Evolutionary conservation across 2,329 filamentous ascomycete species (phyloP), one percentile per base, ranked within the genome.

Genomic region (Aspergillus aculeatus): DNA sequence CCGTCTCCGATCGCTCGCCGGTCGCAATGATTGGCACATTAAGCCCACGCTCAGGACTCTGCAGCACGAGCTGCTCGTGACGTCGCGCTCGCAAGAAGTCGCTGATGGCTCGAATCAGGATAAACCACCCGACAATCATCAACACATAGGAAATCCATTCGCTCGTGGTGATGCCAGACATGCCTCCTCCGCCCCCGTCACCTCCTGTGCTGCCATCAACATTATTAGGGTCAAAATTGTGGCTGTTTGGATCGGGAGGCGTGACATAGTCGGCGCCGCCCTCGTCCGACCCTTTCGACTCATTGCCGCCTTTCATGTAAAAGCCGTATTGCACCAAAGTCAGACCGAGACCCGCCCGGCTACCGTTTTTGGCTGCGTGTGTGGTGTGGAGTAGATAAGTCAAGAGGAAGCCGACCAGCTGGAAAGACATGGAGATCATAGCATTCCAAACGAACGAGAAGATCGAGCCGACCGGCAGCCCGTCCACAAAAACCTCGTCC

Each of bases 91-190:
- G 86, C 63, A 98, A 78, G 73, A 95, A 99, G 73, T 98, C 93
- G 68, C 89, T 92, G 19, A 96, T 87, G n/a, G 92, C 89, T 76
- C 93, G 86, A 72, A 99, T 98, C 63, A 99, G 81, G 63, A 99
- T 92, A 72, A 98, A 98, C 95, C 95, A 99, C 5, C 95, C 95
- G 1, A 96, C 89, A 71, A 99, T 91, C 95, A 99, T 99, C 51
- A 99, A 78, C 16, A 90, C 82, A 70, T 98, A 99, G 11, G 92
- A 91, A 64, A 96, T 81, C 91, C 91, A 97, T 73, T 98, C 93
- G 64, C 84, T 89, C 54, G 88, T 89, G 5, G 83, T 85, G 47
- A 96, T 85, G 38, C 86, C 84, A 6, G 80, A 77, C 10, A 82
- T 71, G 12, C 79, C 77, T 47, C 81, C 81, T 12, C 77, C 67